Evolutionary conservation across 768 basidiomycete species (phyloP).

Genomic region (Hericium rajendrae): DNA sequence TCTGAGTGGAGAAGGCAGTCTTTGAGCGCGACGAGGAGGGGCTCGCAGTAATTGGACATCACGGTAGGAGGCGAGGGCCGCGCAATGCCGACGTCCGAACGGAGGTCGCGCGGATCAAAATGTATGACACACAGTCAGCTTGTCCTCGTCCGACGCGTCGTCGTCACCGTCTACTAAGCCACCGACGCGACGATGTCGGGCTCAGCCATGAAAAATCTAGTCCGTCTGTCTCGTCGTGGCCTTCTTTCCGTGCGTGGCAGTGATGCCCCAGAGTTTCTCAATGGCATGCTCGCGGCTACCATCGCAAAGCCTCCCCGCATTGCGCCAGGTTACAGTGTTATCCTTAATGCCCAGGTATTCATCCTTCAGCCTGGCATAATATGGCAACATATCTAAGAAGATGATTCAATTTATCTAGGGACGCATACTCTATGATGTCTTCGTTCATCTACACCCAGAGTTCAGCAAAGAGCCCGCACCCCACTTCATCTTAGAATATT

Average conservation of each 20-base stretch:
- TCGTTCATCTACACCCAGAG: constrained; percentile 57
- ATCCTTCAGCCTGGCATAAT: neutral
- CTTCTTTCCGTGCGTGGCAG: neutral
- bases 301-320: constrained; percentile 1
- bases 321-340: neutral
- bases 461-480: constrained; percentile 48
- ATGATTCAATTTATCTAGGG: constrained; percentile 40
- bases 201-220: too few species aligned
- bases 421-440: constrained; percentile 80
- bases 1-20: constrained; percentile 79
- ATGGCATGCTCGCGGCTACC: constrained; percentile 20
- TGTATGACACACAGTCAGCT: too few species aligned
- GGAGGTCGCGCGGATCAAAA: too few species aligned
- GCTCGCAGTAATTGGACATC: constrained; percentile 79
- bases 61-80: neutral
- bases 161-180: too few species aligned
- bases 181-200: too few species aligned
- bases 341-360: neutral
- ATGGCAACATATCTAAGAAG: too few species aligned
- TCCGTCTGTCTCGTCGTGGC: neutral
- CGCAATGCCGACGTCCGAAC: too few species aligned
- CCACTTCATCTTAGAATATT: neutral
- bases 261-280: constrained; percentile 1
- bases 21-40: constrained; percentile 68
- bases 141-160: too few species aligned